A percentile compares a stretch with the other conserved stretches of the same genome.
phyloP scores from a whole-genome alignment of 495 filamentous ascomycete genomes.

The Aspergillus egyptiacus region DNA sequence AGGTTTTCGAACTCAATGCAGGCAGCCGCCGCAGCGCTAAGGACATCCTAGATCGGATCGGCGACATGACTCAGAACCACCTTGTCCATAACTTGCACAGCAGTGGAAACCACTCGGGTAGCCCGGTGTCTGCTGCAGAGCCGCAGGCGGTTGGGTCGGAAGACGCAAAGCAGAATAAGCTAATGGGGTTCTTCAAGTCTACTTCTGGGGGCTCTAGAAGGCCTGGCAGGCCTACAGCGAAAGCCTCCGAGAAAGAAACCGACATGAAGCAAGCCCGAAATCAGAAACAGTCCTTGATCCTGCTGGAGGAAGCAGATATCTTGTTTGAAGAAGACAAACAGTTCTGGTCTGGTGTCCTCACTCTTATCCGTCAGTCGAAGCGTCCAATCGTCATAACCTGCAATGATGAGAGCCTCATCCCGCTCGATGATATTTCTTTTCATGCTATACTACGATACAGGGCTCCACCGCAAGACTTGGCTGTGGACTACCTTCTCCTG shows the following conservation, averaged over 20 bases:
- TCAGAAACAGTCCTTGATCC: conserved; percentile 90
- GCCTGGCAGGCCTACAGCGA: conserved; percentile 18
- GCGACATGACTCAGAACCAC: conserved; percentile 95
- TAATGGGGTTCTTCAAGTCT: conserved; percentile 74
- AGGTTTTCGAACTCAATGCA: conserved; percentile 91
- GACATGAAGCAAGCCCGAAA: conserved; percentile 42
- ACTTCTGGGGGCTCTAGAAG: conserved; percentile 23
- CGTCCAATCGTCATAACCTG: conserved; percentile 93
- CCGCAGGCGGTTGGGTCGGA: conserved; percentile 23
- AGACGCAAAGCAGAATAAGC: conserved; percentile 67
- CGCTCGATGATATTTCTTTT: conserved; percentile 60
- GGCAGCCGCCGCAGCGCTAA: conserved; percentile 77
- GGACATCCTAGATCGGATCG: conserved; percentile 86
- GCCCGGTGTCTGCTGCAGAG: conserved; percentile 9
- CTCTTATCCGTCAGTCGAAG: conserved; percentile 74
- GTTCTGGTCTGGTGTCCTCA: conserved; percentile 81
- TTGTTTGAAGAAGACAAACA: conserved; percentile 92
- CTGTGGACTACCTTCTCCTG: conserved; percentile 73
- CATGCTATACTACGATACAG: conserved; percentile 84
- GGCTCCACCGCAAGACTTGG: conserved; percentile 59
- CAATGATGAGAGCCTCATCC: conserved; percentile 76
- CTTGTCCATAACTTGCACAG: conserved; percentile 57
- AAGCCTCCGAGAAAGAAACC: conserved; percentile 12
- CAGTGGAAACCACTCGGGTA: conserved; percentile 20
- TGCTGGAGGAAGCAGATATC: conserved; percentile 91